Evolutionary conservation across 305 asterid species (phyloP), one percentile per base, ranked within the genome.

Genomic region (Fraxinus sp.): DNA sequence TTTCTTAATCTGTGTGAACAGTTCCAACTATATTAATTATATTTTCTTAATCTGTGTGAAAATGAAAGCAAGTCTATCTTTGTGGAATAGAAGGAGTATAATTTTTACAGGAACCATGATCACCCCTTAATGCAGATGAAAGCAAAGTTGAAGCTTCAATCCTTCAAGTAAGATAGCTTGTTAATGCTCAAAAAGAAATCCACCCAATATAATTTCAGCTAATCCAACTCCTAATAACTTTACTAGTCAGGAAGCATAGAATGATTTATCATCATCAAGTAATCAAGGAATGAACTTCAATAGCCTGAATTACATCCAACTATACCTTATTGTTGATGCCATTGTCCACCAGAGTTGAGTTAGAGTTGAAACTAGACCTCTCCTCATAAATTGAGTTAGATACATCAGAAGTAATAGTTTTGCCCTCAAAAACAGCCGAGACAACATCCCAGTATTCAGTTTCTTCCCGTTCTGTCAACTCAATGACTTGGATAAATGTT

Each of bases 401-500:
- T 72, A 84, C 78, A 81, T 74, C 87, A 80, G 92, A 83, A 35
- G 87, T 72, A 78, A 89, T 75, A 14, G 93, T 88, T 82, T 93
- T 92, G 68, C 96, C 98, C 90, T 94, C 97, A 46, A 87, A 91
- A 78, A 92, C 94, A 86, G 95, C 93, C 37, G 98, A 90, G 82
- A 93, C 89, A 77, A 94, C 92, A 77, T 79, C 88, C 97, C 99
- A 86, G 85, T 96, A 94, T 88, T 91, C 92, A 49, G 83, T 86
- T 88, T 94, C 98, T 90, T 96, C 99, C 84, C 87, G 87, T 88
- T 92, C 97, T 7, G 97, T 92, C 89, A 96, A 85, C 87, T 95
- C 97, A 84, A 93, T 90, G 79, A 96, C 88, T 93, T 94, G 98
- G 92, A 96, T 94, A 90, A 91, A 96, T 77, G 98, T 96, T 7